Evolutionary conservation across 1,284 basidiomycete species (phyloP), one percentile per base, ranked within the genome.

Genomic region (Ustilago xerochloae): DNA sequence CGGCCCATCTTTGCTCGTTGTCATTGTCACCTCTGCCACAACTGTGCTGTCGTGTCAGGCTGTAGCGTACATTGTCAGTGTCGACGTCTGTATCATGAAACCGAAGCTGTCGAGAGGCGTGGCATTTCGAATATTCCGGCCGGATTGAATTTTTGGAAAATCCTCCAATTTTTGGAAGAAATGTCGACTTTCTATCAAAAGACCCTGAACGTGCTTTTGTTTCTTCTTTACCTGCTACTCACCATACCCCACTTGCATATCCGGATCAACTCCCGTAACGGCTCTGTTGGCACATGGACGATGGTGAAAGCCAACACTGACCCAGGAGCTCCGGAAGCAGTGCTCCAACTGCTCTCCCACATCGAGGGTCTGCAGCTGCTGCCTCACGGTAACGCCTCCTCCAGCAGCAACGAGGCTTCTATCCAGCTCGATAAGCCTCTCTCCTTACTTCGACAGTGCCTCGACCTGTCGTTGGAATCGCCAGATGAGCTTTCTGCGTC

Each of bases 251-350:
- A 13, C 36, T 20, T 30, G 38, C 5, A 13, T 18, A 46, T 28
- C 47, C 22, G 4, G 30, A 16, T 43, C n/a, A 13, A 24, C 41
- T 26, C 22, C 12, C 41, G 6, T 26, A 5, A 22, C 12, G 41
- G 24, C 41, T 43, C 9, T 24, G n/a, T n/a, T n/a, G n/a, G n/a
- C n/a, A n/a, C n/a, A n/a, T n/a, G n/a, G n/a, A 53, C 26, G 8
- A 73, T 73, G 70, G 70, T 64, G 61, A 74, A 74, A 49, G 71
- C 66, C 54, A 69, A 65, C 43, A 69, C 71, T 16, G 66, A 74
- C 55, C 71, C 62, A n/a, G 58, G 20, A 7, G 71, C 66, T 7
- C 71, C 71, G 2, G 62, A 50, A 26, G 57, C 71, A 13, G 62
- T 69, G 46, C 36, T 69, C 0, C 66, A 63, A 55, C 66, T 74